phyloP scores from a whole-genome alignment of 495 filamentous ascomycete species.

The Opeltia flavorubescens region DNA sequence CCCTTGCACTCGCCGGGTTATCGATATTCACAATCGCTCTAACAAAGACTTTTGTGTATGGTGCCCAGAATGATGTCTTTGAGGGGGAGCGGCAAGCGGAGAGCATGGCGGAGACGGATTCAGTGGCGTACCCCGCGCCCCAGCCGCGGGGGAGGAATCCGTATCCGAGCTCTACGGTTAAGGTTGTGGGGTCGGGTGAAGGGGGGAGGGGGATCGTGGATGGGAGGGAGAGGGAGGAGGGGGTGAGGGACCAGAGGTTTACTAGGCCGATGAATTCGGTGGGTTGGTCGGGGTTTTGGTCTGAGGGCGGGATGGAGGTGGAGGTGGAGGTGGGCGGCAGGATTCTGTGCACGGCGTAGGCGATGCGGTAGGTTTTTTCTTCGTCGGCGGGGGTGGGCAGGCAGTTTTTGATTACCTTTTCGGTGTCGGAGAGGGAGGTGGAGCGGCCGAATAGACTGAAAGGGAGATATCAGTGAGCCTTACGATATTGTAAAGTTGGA shows the following conservation, averaged over 20 bases:
- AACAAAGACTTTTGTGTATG: neutral
- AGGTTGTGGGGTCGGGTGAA: neutral
- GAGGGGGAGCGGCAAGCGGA: neutral
- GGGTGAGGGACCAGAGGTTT: neutral
- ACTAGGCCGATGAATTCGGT: neutral
- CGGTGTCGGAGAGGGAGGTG: neutral
- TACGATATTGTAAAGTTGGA: neutral
- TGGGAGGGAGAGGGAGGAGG: neutral
- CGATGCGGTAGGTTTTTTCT: neutral
- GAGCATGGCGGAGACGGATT: neutral
- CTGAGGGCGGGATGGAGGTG: neutral
- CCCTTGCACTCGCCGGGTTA: neutral
- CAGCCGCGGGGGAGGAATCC: neutral
- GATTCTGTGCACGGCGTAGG: neutral
- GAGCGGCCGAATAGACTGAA: neutral
- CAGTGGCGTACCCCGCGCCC: neutral
- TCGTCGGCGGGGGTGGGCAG: neutral
- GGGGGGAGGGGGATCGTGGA: too few relatives aligned
- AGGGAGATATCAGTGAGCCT: neutral
- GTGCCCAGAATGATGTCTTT: neutral
- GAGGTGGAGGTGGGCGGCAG: neutral
- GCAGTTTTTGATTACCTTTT: neutral
- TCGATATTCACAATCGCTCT: neutral
- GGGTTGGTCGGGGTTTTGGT: neutral
- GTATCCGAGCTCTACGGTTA: constrained; percentile 1